Percentiles rank a stretch among this genome's conserved stretches.
phyloP scores from a whole-genome alignment of 208 protist species.

The Leishmania tropica region DNA sequence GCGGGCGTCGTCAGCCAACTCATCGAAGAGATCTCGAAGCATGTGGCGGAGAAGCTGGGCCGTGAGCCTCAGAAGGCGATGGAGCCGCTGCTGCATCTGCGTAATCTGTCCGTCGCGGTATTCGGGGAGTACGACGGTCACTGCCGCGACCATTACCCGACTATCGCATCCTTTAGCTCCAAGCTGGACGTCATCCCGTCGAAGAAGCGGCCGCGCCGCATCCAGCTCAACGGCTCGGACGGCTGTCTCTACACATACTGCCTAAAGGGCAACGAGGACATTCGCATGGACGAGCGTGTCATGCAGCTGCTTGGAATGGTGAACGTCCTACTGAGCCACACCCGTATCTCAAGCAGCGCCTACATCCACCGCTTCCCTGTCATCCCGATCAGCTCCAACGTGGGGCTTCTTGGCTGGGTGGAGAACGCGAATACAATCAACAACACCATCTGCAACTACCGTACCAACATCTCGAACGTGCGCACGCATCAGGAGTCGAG shows the following conservation, averaged over 20 bases:
- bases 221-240: constrained; percentile 97
- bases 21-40: constrained; percentile 97
- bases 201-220: constrained; percentile 99
- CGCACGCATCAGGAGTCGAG: constrained; percentile 89
- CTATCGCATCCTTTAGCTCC: constrained; percentile 96
- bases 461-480: constrained; percentile 86
- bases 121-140: constrained; percentile 96
- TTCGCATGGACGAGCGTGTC: constrained; percentile 99
- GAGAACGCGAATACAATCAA: constrained; percentile 99
- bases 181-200: constrained; percentile 97
- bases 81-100: constrained; percentile 93
- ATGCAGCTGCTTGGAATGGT: constrained; percentile 99
- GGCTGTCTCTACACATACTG: constrained; percentile 97
- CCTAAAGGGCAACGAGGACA: constrained; percentile 99
- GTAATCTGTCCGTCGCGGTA: constrained; percentile 96
- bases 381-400: constrained; percentile 99
- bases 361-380: constrained; percentile 97
- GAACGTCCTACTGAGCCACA: constrained; percentile 98
- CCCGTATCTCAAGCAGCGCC: constrained; percentile 77
- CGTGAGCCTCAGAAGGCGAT: constrained; percentile 94
- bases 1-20: constrained; percentile 88
- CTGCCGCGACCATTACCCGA: constrained; percentile 82
- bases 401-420: constrained; percentile 99
- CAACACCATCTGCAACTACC: constrained; percentile 98
- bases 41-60: constrained; percentile 96